Percentiles rank a stretch among this genome's conserved stretches.
Conservation (phyloP, 2,329 filamentous ascomycete genomes). For the Cephalotrichum gorgonifer region DNA sequence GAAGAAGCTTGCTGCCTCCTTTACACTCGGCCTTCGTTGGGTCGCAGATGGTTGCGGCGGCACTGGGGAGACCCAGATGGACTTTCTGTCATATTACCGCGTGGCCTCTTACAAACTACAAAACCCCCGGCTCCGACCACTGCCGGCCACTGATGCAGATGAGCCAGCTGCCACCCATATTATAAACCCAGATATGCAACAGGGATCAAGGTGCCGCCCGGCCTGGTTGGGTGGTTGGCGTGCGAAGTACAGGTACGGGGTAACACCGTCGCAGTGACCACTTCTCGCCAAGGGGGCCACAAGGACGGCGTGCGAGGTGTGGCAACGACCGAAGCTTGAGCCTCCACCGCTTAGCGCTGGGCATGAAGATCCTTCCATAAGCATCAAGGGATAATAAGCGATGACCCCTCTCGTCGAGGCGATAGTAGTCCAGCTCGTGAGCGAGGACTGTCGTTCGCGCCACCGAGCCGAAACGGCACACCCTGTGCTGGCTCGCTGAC, state of each 20-base stretch:
- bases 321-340: neutral
- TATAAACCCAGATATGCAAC: neutral
- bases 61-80: too few relatives aligned
- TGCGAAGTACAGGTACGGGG: conserved; percentile 4
- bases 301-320: neutral
- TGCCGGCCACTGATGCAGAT: neutral
- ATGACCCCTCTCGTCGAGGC: neutral
- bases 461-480: neutral
- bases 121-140: too few relatives aligned
- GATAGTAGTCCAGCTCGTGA: neutral
- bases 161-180: neutral
- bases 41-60: neutral
- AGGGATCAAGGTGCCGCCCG: neutral
- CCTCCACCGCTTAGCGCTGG: neutral
- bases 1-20: neutral
- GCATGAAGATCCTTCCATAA: neutral
- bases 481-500: neutral
- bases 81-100: neutral
- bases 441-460: neutral
- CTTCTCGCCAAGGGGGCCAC: neutral
- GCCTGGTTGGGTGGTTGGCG: neutral
- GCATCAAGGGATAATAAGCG: neutral
- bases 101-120: neutral
- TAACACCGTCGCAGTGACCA: neutral
- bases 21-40: neutral